phyloP scores from a whole-genome alignment of 306 rosid genomes.

The Urtica urens region DNA sequence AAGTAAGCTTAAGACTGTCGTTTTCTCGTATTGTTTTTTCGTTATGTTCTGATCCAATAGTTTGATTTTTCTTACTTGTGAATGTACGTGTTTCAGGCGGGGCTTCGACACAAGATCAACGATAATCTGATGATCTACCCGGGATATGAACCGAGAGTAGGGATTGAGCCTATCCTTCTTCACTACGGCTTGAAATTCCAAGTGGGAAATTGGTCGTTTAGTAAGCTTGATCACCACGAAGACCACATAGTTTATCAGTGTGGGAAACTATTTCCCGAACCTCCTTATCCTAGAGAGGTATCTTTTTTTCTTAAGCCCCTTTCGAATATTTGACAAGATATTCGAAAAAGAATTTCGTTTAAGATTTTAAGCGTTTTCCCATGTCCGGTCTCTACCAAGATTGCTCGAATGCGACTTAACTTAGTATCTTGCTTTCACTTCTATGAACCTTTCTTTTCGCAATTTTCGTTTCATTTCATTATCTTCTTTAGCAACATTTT shows the following conservation, averaged over 20 bases:
- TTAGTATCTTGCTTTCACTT: no score
- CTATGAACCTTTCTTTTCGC: no score
- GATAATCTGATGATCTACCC: slow-evolving; percentile 97
- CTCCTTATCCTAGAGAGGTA: slow-evolving; percentile 96
- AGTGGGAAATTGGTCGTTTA: slow-evolving; percentile 93
- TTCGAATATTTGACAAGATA: no score
- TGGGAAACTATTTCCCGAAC: slow-evolving; percentile 74
- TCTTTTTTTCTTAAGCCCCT: no score
- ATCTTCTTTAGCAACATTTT: no score
- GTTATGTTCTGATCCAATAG: slow-evolving; percentile 4
- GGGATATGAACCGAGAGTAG: slow-evolving; percentile 69
- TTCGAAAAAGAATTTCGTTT: no score
- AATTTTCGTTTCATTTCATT: no score
- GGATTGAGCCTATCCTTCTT: slow-evolving; percentile 80
- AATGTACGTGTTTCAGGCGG: slow-evolving; percentile 69
- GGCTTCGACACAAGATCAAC: slow-evolving; percentile 91
- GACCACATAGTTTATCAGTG: slow-evolving; percentile 74
- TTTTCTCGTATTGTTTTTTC: neutral
- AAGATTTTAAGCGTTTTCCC: no score
- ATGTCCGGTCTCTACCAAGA: no score
- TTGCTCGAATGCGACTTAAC: no score
- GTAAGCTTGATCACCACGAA: slow-evolving; percentile 70
- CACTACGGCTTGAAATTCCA: slow-evolving; percentile 83
- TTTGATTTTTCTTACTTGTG: slow-evolving; percentile 13
- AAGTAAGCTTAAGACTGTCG: slow-evolving; percentile 34